Conservation (phyloP, 176 grass and related monocot species). For the Canna indica region DNA sequence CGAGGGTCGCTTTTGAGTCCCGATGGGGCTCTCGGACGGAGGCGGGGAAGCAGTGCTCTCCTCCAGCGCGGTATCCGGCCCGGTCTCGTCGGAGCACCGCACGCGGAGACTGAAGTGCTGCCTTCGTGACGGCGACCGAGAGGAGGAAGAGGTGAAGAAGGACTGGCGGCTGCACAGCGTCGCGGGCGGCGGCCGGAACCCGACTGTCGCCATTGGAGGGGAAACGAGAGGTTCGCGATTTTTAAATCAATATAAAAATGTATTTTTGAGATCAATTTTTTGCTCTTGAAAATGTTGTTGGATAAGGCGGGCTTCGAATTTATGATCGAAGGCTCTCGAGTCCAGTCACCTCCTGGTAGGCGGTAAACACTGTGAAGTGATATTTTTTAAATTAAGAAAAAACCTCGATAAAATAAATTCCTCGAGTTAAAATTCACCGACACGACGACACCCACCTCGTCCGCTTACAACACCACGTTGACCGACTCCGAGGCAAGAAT, state of each 20-base stretch:
- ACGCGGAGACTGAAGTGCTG: slow-evolving; percentile 16
- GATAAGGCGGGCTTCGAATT: too few relatives aligned
- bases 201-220: neutral
- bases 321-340: too few relatives aligned
- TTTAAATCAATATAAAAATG: neutral
- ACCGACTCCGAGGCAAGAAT: too few relatives aligned
- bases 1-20: slow-evolving; percentile 6
- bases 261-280: neutral
- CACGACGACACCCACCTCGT: too few relatives aligned
- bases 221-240: neutral
- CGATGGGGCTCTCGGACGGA: neutral
- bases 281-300: neutral
- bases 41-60: slow-evolving; percentile 28
- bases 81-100: slow-evolving; percentile 31
- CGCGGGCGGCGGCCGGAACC: neutral
- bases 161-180: neutral
- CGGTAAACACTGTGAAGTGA: too few relatives aligned
- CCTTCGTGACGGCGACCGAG: neutral
- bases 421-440: too few relatives aligned
- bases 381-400: too few relatives aligned
- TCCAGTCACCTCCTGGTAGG: too few relatives aligned
- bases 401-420: too few relatives aligned
- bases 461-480: too few relatives aligned
- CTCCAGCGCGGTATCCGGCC: neutral
- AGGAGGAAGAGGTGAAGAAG: neutral